Conservation (phyloP, 495 filamentous ascomycete species). For the Rostrohypoxylon terebratum region DNA sequence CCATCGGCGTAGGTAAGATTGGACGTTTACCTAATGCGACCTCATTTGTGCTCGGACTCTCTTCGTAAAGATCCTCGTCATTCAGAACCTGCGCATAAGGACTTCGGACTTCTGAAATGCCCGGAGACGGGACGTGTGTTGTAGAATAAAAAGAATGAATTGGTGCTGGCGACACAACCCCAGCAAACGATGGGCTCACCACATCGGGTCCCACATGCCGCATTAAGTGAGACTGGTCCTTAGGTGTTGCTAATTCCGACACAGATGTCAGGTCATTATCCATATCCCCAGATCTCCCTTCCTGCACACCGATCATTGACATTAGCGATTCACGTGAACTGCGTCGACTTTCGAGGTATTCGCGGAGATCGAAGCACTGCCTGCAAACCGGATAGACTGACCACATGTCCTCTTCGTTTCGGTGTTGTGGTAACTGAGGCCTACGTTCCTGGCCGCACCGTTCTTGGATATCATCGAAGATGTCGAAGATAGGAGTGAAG, state of each 20-base stretch:
- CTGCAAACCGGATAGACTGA: constrained; percentile 47
- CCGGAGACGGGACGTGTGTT: constrained; percentile 36
- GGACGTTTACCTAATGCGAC: constrained; percentile 39
- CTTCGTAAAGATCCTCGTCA: constrained; percentile 49
- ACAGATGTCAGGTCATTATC: constrained; percentile 50
- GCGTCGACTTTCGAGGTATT: constrained; percentile 48
- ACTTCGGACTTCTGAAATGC: constrained; percentile 40
- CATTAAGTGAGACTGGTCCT: constrained; percentile 42
- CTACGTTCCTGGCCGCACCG: constrained; percentile 42
- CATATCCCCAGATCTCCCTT: constrained; percentile 37
- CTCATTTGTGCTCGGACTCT: constrained; percentile 21
- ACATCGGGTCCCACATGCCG: constrained; percentile 43
- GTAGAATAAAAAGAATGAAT: constrained; percentile 35
- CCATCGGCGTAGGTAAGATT: constrained; percentile 26
- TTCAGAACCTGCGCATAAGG: constrained; percentile 44
- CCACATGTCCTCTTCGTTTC: constrained; percentile 46
- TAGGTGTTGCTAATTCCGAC: constrained; percentile 49
- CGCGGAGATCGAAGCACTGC: constrained; percentile 46
- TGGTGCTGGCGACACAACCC: constrained; percentile 44
- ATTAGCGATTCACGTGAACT: constrained; percentile 47
- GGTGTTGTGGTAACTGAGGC: constrained; percentile 47
- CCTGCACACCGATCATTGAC: constrained; percentile 47
- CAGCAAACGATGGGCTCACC: constrained; percentile 34
- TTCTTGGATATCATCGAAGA: constrained; percentile 51
- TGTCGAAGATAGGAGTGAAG: constrained; percentile 52